These are phyloP conservation scores for Avena insularis DNA, from an alignment of 176 grass and related monocot species.

Conservation along the genomic window DNA sequence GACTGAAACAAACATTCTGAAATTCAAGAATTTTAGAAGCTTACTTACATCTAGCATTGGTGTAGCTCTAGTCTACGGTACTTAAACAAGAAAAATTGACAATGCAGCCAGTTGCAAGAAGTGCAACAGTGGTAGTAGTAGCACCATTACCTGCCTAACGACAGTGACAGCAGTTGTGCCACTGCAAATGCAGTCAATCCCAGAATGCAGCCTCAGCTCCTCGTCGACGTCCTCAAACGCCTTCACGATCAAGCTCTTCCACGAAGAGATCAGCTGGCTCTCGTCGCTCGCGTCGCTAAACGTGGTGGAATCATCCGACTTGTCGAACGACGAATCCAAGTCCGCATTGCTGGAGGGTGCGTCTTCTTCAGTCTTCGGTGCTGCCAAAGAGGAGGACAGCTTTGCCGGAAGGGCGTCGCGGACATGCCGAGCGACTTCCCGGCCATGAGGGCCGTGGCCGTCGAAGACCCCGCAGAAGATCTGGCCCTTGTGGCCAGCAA, in stretches of 20 bases:
- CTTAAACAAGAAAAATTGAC: neutral
- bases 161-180: conserved; percentile 75
- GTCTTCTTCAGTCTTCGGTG: conserved; percentile 22
- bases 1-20: neutral
- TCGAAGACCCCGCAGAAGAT: conserved; percentile 83
- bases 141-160: conserved; percentile 62
- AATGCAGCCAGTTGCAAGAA: neutral
- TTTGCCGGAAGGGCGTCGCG: conserved; percentile 62
- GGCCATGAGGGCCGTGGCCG: conserved; percentile 73
- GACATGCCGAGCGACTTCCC: conserved; percentile 70
- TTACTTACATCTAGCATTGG: too few species aligned
- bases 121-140: neutral
- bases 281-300: conserved; percentile 27
- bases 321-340: conserved; percentile 38
- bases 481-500: conserved; percentile 62
- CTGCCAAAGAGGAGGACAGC: conserved; percentile 43
- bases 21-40: neutral
- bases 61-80: neutral
- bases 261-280: conserved; percentile 49
- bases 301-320: conserved; percentile 42
- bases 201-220: conserved; percentile 58
- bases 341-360: conserved; percentile 25
- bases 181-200: conserved; percentile 86
- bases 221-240: conserved; percentile 74
- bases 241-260: conserved; percentile 59